These are phyloP conservation scores for Pleurotus djamor DNA, from an alignment of 768 basidiomycete genomes.

Conservation along the genomic window DNA sequence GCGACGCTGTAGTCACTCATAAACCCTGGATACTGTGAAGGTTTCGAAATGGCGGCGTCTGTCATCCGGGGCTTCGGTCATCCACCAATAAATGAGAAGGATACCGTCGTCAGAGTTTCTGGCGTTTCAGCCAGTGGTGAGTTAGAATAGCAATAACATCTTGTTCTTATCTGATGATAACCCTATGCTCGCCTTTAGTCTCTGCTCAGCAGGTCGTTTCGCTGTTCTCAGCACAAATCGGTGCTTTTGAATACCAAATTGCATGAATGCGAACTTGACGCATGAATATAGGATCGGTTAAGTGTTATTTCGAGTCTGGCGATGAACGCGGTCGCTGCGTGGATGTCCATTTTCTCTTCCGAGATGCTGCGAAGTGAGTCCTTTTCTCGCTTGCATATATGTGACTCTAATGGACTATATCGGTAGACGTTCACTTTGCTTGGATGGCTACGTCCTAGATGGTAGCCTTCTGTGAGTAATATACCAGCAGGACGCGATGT, in stretches of 20 bases:
- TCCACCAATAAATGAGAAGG: not conserved
- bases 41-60: not conserved
- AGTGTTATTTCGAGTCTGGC: not conserved
- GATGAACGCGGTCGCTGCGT: conserved; percentile 29
- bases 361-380: conserved; percentile 52
- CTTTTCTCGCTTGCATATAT: not conserved
- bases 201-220: conserved; percentile 2
- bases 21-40: not conserved
- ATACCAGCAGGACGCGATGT: not conserved
- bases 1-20: not conserved
- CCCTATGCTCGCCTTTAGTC: not conserved
- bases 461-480: conserved; percentile 55
- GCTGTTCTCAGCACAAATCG: conserved; percentile 1
- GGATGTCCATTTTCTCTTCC: conserved; percentile 51
- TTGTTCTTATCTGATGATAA: not conserved
- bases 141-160: not conserved
- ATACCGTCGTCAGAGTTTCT: not conserved
- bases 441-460: conserved; percentile 59
- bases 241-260: not conserved
- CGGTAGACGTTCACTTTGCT: conserved; percentile 62
- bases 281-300: not conserved
- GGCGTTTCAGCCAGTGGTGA: not conserved
- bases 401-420: not conserved
- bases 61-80: not conserved
- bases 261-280: not conserved